Conservation (phyloP, 257 asterid genomes). For the Nicotiana undulata region DNA sequence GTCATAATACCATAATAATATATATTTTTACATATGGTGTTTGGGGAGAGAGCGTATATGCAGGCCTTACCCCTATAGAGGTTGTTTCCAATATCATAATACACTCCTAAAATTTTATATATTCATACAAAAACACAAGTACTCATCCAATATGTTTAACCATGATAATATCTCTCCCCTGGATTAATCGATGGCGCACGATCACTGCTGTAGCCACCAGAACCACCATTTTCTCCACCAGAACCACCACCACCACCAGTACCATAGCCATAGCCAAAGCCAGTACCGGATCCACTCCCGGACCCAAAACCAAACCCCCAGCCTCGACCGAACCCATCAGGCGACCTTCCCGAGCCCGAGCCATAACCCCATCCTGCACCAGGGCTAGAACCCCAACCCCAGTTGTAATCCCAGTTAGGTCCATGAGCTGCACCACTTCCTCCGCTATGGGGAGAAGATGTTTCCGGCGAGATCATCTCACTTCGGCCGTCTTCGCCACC, state of each 20-base stretch:
- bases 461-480: neutral
- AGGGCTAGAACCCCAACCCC: slow-evolving; percentile 46
- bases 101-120: too few relatives aligned
- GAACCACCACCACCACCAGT: slow-evolving; percentile 7
- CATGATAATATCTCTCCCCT: neutral
- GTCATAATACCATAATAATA: too few relatives aligned
- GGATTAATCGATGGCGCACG: neutral
- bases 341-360: slow-evolving; percentile 27
- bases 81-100: too few relatives aligned
- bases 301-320: slow-evolving; percentile 24
- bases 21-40: too few relatives aligned
- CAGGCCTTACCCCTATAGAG: too few relatives aligned
- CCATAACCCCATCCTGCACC: slow-evolving; percentile 37
- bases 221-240: neutral
- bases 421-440: slow-evolving; percentile 29
- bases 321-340: slow-evolving; percentile 21
- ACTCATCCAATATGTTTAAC: neutral
- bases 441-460: neutral
- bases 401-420: slow-evolving; percentile 20
- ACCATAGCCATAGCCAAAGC: slow-evolving; percentile 20
- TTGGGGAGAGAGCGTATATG: too few relatives aligned
- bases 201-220: neutral
- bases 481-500: neutral
- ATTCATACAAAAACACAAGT: too few relatives aligned
- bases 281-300: slow-evolving; percentile 18